Evolutionary conservation across 192 early-diverging fungal genomes (phyloP).

Genomic region (Coemansia sp.): DNA sequence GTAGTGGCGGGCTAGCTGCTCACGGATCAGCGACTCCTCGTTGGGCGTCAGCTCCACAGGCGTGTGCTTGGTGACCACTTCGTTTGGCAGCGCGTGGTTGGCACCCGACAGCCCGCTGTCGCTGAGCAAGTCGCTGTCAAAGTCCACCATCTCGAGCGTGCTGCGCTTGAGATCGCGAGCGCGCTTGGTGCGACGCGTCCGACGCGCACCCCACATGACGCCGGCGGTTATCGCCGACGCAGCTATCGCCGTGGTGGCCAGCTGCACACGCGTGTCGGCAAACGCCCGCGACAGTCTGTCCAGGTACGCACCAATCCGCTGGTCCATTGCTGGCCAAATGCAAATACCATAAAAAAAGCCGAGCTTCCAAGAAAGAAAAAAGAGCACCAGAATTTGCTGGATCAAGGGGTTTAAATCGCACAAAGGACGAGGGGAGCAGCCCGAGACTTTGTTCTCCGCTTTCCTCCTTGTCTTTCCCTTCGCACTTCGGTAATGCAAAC

Average conservation of each 20-base stretch:
- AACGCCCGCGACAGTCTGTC: constrained; percentile 32
- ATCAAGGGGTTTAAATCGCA: too few species aligned
- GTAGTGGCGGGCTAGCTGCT: constrained; percentile 83
- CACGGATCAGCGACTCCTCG: constrained; percentile 69
- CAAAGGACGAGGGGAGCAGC: too few species aligned
- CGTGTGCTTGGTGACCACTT: constrained; percentile 37
- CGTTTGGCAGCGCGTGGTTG: background rate
- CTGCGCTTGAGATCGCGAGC: constrained; percentile 58
- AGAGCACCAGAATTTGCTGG: too few species aligned
- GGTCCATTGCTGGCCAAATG: too few species aligned
- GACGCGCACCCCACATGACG: constrained; percentile 55
- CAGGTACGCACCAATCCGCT: background rate
- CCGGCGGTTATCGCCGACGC: constrained; percentile 63
- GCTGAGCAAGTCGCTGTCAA: constrained; percentile 9
- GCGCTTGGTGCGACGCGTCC: constrained; percentile 43
- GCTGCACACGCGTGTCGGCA: constrained; percentile 36
- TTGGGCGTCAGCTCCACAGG: constrained; percentile 33
- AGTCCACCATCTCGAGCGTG: constrained; percentile 28
- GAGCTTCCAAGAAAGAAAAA: too few species aligned
- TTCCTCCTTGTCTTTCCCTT: background rate
- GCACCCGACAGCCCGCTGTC: background rate
- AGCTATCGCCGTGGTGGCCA: constrained; percentile 56
- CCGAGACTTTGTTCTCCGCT: too few species aligned
- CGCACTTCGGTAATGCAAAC: background rate
- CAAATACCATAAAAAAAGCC: too few species aligned